These are phyloP conservation scores for Paramecium bursaria DNA, from an alignment of 73 alveolate genomes.

Conservation along the genomic window DNA sequence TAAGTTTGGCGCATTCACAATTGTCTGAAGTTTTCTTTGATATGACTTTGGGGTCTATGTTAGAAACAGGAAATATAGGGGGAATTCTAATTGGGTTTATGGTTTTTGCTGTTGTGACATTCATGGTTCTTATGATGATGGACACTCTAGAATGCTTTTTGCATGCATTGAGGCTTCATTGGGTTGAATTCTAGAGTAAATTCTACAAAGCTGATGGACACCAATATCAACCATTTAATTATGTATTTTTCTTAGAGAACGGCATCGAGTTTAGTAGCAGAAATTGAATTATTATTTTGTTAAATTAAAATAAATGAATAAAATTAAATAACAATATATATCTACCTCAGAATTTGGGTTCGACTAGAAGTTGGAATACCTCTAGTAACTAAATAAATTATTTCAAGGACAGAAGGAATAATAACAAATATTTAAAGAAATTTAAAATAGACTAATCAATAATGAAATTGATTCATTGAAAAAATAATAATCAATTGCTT, in stretches of 20 bases:
- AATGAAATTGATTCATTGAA: too few relatives aligned
- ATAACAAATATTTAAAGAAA: too few relatives aligned
- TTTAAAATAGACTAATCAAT: too few relatives aligned
- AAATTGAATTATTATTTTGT: too few relatives aligned
- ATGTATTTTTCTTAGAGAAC: background rate
- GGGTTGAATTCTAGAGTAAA: conserved; percentile 98
- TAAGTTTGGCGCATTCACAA: conserved; percentile 97
- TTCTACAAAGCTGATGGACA: conserved; percentile 94
- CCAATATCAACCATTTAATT: conserved; percentile 80
- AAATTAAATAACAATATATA: too few relatives aligned
- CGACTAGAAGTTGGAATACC: too few relatives aligned
- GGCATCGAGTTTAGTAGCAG: background rate
- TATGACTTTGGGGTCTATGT: conserved; percentile 81
- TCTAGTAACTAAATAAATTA: too few relatives aligned
- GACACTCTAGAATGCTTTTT: conserved; percentile 97
- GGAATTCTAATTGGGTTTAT: conserved; percentile 81
- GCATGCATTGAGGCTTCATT: conserved; percentile 96
- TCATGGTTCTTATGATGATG: conserved; percentile 95
- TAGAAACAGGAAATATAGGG: conserved; percentile 72
- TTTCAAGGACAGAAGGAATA: too few relatives aligned
- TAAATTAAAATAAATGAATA: too few relatives aligned
- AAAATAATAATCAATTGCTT: too few relatives aligned
- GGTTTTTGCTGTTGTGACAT: conserved; percentile 86
- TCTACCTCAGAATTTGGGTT: too few relatives aligned
- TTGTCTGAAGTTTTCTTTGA: conserved; percentile 96